A percentile compares a stretch with the other conserved stretches of the same genome.
These are phyloP conservation scores for Sporothrix phasma DNA, from an alignment of 2,329 filamentous ascomycete species.

Conservation along the genomic window DNA sequence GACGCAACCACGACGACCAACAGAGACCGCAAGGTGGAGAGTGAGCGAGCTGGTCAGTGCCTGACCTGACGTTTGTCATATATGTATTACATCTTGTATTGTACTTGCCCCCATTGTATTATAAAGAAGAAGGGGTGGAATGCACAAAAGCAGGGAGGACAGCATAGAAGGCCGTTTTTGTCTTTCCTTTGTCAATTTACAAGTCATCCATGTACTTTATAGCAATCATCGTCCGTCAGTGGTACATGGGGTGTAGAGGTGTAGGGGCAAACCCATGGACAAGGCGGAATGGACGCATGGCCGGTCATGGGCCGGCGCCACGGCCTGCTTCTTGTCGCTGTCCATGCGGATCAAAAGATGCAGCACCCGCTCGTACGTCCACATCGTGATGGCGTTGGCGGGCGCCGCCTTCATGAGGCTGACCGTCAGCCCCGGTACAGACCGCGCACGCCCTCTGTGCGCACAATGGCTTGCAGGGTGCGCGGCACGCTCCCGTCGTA, in stretches of 20 bases:
- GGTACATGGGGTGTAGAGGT: no score
- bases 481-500: conserved; percentile 58
- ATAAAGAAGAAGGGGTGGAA: conserved; percentile 17
- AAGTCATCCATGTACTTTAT: conserved; percentile 5
- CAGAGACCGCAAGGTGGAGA: neutral
- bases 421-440: conserved; percentile 83
- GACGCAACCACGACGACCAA: neutral
- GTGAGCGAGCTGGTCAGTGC: neutral
- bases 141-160: neutral
- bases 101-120: conserved; percentile 15
- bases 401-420: conserved; percentile 89
- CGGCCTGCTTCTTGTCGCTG: neutral
- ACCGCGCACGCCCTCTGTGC: conserved; percentile 64
- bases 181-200: conserved; percentile 3
- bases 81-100: conserved; percentile 9
- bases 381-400: conserved; percentile 85
- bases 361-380: conserved; percentile 79
- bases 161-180: conserved; percentile 8
- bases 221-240: neutral
- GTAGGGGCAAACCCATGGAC: no score
- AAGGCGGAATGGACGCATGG: neutral
- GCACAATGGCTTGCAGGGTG: conserved; percentile 59
- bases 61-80: neutral
- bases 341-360: conserved; percentile 39
- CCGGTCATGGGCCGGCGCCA: neutral